Evolutionary conservation across 139 green algal species (phyloP).

Genomic region (Micractinium sp.): DNA sequence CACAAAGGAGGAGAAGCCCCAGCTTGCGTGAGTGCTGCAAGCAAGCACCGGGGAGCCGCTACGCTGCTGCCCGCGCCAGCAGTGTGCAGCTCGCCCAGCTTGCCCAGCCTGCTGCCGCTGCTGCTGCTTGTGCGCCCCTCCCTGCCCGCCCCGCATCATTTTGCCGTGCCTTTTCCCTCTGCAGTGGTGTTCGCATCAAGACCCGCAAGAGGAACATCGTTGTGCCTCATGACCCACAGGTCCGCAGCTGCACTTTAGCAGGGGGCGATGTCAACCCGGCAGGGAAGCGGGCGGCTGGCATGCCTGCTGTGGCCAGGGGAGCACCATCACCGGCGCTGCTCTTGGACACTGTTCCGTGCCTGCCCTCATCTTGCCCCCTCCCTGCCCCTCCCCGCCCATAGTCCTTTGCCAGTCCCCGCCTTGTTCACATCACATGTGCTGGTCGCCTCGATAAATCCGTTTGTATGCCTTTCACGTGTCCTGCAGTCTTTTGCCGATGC

Average conservation of each 20-base stretch:
- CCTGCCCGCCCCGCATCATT: background rate
- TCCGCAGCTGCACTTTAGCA: background rate
- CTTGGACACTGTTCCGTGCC: background rate
- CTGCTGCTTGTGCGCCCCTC: background rate
- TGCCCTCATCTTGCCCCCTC: no score
- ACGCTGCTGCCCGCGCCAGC: no score
- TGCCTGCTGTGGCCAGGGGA: no score
- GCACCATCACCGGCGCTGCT: background rate
- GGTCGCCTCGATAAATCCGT: no score
- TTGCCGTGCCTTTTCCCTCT: background rate
- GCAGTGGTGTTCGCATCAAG: slow-evolving; percentile 92
- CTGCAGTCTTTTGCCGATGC: slow-evolving; percentile 88
- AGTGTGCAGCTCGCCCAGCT: no score
- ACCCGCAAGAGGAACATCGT: slow-evolving; percentile 97
- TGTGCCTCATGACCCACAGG: slow-evolving; percentile 88
- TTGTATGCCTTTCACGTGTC: background rate
- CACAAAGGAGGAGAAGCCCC: slow-evolving; percentile 89
- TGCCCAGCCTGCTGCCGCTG: background rate
- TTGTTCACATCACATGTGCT: background rate
- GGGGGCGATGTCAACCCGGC: no score
- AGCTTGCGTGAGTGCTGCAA: slow-evolving; percentile 81
- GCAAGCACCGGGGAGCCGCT: background rate
- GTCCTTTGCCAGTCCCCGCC: no score
- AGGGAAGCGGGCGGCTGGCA: no score
- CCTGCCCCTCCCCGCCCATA: no score